Evolutionary conservation across 148 eudicot genomes (phyloP), one percentile per base, ranked within the genome.

Genomic region (Camellia granthamiana): DNA sequence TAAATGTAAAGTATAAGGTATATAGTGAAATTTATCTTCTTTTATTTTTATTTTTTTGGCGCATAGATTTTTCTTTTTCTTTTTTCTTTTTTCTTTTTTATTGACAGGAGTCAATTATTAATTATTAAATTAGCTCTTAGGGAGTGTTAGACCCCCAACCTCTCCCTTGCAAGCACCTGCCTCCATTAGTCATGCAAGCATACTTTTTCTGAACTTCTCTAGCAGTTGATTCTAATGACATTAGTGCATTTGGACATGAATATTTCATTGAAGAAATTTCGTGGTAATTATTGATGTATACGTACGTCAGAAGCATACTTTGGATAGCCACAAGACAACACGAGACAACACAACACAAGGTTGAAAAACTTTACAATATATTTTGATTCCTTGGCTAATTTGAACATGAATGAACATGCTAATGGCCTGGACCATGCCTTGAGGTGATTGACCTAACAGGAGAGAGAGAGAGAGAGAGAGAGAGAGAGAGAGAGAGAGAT

Each of bases 401-500:
- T 30, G 38, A 30, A 30, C 38, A 30, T 30, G 38, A 30, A 30
- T 15, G 64, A 74, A 55, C 44, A 43, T 41, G 65, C 18, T 56
- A 38, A 0, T 68, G 14, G 49, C 43, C 23, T 68, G 49, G 23
- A 68, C 23, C 51, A 14, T n/a, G 51, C 3, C 6, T 4, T 68
- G 49, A 4, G n/a, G 43, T 52, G 49, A 55, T 38, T 74, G 76
- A 42, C 78, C 38, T 59, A 75, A 13, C n/a, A 1, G 13, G 4
- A 0, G 23, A 19, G 11, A 43, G 69, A 60, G 30, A 23, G 30
- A n/a, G n/a, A n/a, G n/a, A n/a, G n/a, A n/a, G 69, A 63, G 61
- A 66, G 71, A 77, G 79, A 65, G 72, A 65, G 72, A 46, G 60
- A 47, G 46, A 7, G 12, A 63, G 72, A 76, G 14, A 41, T 4